These are phyloP conservation scores for Galeopsis tetrahit DNA, from an alignment of 257 asterid species.

Conservation along the genomic window DNA sequence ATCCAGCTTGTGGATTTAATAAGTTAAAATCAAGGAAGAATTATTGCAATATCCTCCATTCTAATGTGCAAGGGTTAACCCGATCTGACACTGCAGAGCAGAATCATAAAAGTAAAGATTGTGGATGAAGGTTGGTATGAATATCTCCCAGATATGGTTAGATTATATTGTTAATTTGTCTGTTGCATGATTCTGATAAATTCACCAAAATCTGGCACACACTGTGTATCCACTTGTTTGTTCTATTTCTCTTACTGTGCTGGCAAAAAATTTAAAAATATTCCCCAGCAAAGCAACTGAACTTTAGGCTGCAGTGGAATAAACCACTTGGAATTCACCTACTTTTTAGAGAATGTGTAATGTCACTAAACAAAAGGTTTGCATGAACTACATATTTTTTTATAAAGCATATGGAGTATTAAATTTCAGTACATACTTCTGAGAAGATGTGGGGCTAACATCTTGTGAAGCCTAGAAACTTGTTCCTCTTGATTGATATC, in stretches of 20 bases:
- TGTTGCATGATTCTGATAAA: constrained; percentile 2
- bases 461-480: constrained; percentile 94
- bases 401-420: constrained; percentile 22
- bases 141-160: not conserved
- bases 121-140: constrained; percentile 11
- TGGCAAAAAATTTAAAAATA: constrained; percentile 7
- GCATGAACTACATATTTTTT: constrained; percentile 34
- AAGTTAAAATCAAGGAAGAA: constrained; percentile 11
- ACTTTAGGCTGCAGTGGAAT: not conserved
- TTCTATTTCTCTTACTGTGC: constrained; percentile 22
- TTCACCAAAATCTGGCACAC: constrained; percentile 31
- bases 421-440: constrained; percentile 69
- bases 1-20: constrained; percentile 14
- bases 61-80: not conserved
- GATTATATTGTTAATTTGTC: constrained; percentile 24
- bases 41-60: constrained; percentile 10
- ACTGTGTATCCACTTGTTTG: constrained; percentile 14
- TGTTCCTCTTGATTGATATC: constrained; percentile 99
- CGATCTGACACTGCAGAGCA: constrained; percentile 18
- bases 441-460: constrained; percentile 97
- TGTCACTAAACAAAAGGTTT: not conserved
- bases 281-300: constrained; percentile 21
- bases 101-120: constrained; percentile 2
- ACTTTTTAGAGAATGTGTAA: not conserved
- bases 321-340: constrained; percentile 6